Evolutionary conservation across 768 basidiomycete species (phyloP).

Genomic region (Phylloporus sp.): DNA sequence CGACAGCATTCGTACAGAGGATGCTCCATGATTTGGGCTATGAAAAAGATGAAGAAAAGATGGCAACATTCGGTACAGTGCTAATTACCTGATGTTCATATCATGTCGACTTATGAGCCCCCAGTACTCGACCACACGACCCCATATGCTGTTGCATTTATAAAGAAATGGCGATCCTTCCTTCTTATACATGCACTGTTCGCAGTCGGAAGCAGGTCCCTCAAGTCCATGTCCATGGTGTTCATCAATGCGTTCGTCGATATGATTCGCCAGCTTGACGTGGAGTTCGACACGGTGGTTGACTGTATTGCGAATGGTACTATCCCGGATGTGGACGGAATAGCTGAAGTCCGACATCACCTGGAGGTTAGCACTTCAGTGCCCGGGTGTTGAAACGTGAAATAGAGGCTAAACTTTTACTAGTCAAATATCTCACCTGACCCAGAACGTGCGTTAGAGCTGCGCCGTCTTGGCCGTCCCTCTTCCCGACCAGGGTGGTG

Average conservation of each 20-base stretch:
- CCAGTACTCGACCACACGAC: constrained; percentile 5
- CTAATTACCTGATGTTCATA: not conserved
- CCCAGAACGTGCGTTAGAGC: constrained; percentile 7
- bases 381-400: not conserved
- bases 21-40: not conserved
- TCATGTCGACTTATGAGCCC: not conserved
- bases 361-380: not conserved
- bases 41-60: constrained; percentile 1
- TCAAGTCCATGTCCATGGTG: constrained; percentile 1
- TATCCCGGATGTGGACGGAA: constrained; percentile 4
- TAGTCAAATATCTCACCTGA: constrained; percentile 2
- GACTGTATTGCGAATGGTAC: constrained; percentile 9
- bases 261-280: constrained; percentile 7
- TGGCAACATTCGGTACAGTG: constrained; percentile 3
- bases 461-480: constrained; percentile 10
- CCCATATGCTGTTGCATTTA: constrained; percentile 2
- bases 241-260: constrained; percentile 11
- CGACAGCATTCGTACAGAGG: not conserved
- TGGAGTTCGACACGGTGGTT: constrained; percentile 5
- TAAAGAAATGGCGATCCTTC: constrained; percentile 10
- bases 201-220: not conserved
- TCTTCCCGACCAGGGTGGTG: constrained; percentile 13
- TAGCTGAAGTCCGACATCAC: constrained; percentile 2
- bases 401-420: not conserved
- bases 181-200: constrained; percentile 13